These are phyloP conservation scores for Penicillium sp. DNA, from an alignment of 2,329 filamentous ascomycete genomes.

Conservation along the genomic window DNA sequence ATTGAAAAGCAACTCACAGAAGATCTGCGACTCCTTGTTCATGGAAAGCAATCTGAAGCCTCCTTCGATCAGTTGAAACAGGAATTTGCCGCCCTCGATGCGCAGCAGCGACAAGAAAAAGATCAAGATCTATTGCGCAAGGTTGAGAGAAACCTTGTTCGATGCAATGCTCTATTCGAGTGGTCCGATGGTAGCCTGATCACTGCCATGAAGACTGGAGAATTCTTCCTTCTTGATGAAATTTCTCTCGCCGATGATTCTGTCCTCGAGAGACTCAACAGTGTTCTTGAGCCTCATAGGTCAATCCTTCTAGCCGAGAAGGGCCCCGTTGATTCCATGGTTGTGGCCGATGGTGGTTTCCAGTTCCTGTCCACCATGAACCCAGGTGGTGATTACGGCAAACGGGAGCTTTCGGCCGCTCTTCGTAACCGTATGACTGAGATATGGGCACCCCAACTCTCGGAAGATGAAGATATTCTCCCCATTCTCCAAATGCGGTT, in stretches of 20 bases:
- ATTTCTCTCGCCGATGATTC: constrained; percentile 98
- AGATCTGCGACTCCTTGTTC: constrained; percentile 52
- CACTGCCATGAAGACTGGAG: constrained; percentile 82
- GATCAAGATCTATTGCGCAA: constrained; percentile 45
- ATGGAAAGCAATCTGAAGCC: constrained; percentile 29
- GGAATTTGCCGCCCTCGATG: constrained; percentile 53
- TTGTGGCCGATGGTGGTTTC: constrained; percentile 72
- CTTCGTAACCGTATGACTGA: constrained; percentile 95
- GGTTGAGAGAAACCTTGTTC: constrained; percentile 49
- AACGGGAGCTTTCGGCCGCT: constrained; percentile 92
- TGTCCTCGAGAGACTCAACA: constrained; percentile 91
- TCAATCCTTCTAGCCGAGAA: constrained; percentile 90
- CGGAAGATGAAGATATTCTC: constrained; percentile 75
- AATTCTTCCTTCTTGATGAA: constrained; percentile 92
- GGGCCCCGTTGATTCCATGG: constrained; percentile 73
- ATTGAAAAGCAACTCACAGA: constrained; percentile 61
- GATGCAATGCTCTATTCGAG: constrained; percentile 83
- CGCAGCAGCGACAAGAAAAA: constrained; percentile 44
- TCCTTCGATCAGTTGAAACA: constrained; percentile 54
- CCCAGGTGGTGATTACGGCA: constrained; percentile 95
- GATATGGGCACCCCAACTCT: constrained; percentile 92
- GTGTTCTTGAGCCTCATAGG: constrained; percentile 82
- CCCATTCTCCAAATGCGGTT: constrained; percentile 82
- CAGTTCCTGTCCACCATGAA: constrained; percentile 99
- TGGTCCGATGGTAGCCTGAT: constrained; percentile 95